Conservation (phyloP, 176 grass and related monocot species). For the Eragrostis curvula region DNA sequence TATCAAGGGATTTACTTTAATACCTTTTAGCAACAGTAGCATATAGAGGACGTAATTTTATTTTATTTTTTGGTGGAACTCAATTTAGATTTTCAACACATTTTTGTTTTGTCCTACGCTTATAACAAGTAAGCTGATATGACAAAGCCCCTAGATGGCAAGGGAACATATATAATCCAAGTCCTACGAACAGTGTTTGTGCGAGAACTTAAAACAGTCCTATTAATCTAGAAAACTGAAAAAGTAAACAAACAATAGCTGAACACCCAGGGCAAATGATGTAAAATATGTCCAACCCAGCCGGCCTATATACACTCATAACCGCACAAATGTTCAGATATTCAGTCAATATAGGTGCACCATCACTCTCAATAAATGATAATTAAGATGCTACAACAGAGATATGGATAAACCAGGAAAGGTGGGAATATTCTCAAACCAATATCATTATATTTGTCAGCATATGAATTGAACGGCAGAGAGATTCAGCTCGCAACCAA, state of each 20-base stretch:
- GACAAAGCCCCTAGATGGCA: neutral
- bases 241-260: conserved; percentile 7
- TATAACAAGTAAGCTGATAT: neutral
- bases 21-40: conserved; percentile 1
- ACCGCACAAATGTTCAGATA: neutral
- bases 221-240: neutral
- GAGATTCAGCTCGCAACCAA: conserved; percentile 10
- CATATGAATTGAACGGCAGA: neutral
- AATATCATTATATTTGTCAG: conserved; percentile 4
- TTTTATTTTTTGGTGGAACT: neutral
- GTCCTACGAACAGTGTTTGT: conserved; percentile 11
- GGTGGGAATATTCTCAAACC: conserved; percentile 8
- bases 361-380: neutral
- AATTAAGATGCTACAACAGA: neutral
- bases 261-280: neutral
- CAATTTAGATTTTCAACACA: conserved; percentile 19
- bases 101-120: neutral
- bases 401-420: conserved; percentile 15
- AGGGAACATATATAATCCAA: neutral
- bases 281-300: conserved; percentile 14
- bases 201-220: conserved; percentile 7
- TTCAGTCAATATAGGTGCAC: neutral
- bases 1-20: neutral
- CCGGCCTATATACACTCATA: neutral
- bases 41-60: neutral